A percentile compares a stretch with the other conserved stretches of the same genome.
These are phyloP conservation scores for Rhexocercosporidium sp. DNA, from an alignment of 2,329 filamentous ascomycete genomes.

Conservation along the genomic window DNA sequence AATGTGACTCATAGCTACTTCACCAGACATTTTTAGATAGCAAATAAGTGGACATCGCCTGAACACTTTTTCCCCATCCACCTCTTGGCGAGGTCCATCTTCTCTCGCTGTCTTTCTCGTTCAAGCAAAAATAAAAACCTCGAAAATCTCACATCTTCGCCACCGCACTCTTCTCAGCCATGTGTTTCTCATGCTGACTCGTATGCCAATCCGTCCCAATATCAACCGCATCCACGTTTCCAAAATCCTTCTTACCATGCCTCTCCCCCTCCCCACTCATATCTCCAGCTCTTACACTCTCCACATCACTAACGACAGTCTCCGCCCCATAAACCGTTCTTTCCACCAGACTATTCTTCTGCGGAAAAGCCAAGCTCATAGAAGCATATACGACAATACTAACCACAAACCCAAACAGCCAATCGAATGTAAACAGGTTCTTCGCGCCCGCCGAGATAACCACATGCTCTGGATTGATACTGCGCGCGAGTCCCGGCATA, in stretches of 20 bases:
- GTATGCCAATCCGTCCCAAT: constrained; percentile 9
- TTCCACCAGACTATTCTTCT: constrained; percentile 52
- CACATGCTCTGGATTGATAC: too few relatives aligned
- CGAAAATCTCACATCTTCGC: neutral
- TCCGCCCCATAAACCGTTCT: constrained; percentile 47
- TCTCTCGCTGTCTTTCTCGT: too few relatives aligned
- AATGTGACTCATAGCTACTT: neutral
- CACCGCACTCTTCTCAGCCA: neutral
- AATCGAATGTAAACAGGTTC: constrained; percentile 57
- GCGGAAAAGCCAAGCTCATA: constrained; percentile 55
- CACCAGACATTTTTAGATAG: too few relatives aligned
- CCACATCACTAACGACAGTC: neutral
- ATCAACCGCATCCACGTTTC: constrained; percentile 31
- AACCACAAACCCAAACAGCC: constrained; percentile 64
- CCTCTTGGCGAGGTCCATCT: too few relatives aligned
- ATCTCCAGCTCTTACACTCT: constrained; percentile 7
- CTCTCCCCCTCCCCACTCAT: neutral
- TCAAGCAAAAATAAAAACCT: too few relatives aligned
- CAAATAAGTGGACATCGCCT: too few relatives aligned
- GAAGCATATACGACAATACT: constrained; percentile 61
- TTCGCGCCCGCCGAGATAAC: too few relatives aligned
- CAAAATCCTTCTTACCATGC: constrained; percentile 21
- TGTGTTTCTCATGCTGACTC: constrained; percentile 9
- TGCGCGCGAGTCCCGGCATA: too few relatives aligned
- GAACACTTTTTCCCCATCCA: too few relatives aligned